Evolutionary conservation across 768 basidiomycete species (phyloP).

Genomic region (Rickenella mellea): DNA sequence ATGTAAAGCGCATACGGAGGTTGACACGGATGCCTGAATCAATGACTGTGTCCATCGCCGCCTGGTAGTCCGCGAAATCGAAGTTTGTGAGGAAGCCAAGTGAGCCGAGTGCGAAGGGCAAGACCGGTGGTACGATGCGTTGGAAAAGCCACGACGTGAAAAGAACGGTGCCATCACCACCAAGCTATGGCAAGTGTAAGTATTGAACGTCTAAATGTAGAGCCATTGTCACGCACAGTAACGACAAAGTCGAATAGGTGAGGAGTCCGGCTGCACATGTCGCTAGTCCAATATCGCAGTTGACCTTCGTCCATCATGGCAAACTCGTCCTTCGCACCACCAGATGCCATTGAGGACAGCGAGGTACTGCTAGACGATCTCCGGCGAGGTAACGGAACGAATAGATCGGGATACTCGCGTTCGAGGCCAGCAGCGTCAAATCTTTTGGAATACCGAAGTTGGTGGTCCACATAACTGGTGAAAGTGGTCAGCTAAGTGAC

Average conservation of each 20-base stretch:
- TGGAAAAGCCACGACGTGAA: conserved; percentile 99
- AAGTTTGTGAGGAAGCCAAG: conserved; percentile 97
- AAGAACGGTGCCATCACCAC: conserved; percentile 95
- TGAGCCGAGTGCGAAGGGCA: conserved; percentile 94
- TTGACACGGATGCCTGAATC: conserved; percentile 95
- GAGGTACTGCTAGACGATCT: conserved; percentile 62
- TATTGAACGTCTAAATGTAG: conserved; percentile 7
- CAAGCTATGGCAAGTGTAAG: conserved; percentile 49
- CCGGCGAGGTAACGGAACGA: conserved; percentile 67
- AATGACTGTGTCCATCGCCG: conserved; percentile 79
- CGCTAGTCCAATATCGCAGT: conserved; percentile 93
- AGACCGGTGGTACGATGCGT: conserved; percentile 94
- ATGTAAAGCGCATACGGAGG: conserved; percentile 97
- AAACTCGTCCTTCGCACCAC: conserved; percentile 31
- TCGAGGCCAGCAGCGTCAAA: conserved; percentile 90
- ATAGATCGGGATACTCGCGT: conserved; percentile 81
- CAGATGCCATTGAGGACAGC: conserved; percentile 42
- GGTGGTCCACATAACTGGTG: conserved; percentile 84
- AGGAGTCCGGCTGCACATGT: conserved; percentile 86
- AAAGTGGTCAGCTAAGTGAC: conserved; percentile 10
- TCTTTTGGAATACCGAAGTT: conserved; percentile 78
- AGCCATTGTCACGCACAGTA: conserved; percentile 51
- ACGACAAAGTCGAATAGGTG: conserved; percentile 97
- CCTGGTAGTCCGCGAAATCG: conserved; percentile 78
- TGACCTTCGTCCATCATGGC: conserved; percentile 65